phyloP scores from a whole-genome alignment of 2,329 filamentous ascomycete genomes.

The Monosporascus sp. region DNA sequence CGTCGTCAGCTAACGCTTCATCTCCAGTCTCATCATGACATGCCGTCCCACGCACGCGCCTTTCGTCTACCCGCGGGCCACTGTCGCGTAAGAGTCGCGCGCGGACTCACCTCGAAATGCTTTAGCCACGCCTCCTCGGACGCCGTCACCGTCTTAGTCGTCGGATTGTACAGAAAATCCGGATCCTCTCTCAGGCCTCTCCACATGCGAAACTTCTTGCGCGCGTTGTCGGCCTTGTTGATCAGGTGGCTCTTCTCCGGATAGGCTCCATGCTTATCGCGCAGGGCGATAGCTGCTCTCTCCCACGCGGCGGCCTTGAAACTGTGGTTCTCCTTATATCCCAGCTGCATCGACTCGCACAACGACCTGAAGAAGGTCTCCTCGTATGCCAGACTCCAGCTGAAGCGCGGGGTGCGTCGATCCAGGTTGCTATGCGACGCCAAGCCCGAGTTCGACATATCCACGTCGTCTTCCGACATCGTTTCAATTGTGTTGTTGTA shows the following conservation, averaged over 20 bases:
- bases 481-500: neutral
- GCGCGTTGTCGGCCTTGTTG: conserved; percentile 60
- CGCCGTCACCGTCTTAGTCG: conserved; percentile 46
- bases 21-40: neutral
- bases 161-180: conserved; percentile 50
- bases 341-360: conserved; percentile 53
- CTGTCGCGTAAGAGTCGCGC: no score
- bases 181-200: conserved; percentile 52
- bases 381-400: conserved; percentile 55
- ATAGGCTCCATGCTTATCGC: conserved; percentile 50
- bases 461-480: conserved; percentile 28
- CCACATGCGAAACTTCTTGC: conserved; percentile 59
- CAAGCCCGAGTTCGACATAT: conserved; percentile 13
- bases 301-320: conserved; percentile 60
- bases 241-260: conserved; percentile 58
- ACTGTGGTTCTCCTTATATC: conserved; percentile 52
- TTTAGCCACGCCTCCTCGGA: conserved; percentile 52
- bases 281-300: conserved; percentile 48
- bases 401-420: conserved; percentile 45
- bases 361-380: conserved; percentile 57
- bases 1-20: neutral
- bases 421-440: conserved; percentile 25
- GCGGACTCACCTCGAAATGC: conserved; percentile 48
- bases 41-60: no score
- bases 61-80: no score